phyloP scores from a whole-genome alignment of 371 early-diverging fungal genomes.

The Mucor mucedo region DNA sequence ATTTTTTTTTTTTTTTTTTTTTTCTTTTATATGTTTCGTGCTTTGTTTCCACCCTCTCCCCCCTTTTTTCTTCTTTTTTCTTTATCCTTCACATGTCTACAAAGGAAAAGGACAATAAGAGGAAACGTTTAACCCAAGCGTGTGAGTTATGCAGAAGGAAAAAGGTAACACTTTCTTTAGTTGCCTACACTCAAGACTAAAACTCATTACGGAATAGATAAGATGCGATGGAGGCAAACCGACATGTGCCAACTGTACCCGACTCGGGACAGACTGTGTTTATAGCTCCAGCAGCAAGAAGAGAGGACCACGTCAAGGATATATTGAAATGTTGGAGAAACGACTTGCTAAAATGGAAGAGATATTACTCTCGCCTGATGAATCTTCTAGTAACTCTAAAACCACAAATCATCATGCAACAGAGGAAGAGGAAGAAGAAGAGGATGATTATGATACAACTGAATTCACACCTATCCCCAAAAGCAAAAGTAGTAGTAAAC shows the following conservation, averaged over 20 bases:
- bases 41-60: neutral
- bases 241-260: conserved; percentile 78
- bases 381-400: neutral
- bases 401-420: neutral
- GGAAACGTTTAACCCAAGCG: conserved; percentile 80
- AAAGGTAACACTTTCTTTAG: conserved; percentile 56
- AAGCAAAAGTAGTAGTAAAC: neutral
- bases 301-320: conserved; percentile 81
- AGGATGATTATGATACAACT: neutral
- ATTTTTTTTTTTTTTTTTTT: neutral
- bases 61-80: neutral
- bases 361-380: conserved; percentile 44
- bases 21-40: neutral
- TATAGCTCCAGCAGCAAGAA: conserved; percentile 77
- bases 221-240: conserved; percentile 83
- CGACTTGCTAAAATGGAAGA: conserved; percentile 76
- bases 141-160: conserved; percentile 82
- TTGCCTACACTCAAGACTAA: neutral
- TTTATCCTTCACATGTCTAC: neutral
- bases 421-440: neutral
- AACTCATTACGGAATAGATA: conserved; percentile 43
- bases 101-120: conserved; percentile 40
- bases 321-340: conserved; percentile 76
- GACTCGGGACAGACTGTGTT: conserved; percentile 65
- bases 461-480: neutral